A percentile compares a stretch with the other conserved stretches of the same genome.
phyloP scores from a whole-genome alignment of 345 rosid genomes.

The Citrus trifoliata region DNA sequence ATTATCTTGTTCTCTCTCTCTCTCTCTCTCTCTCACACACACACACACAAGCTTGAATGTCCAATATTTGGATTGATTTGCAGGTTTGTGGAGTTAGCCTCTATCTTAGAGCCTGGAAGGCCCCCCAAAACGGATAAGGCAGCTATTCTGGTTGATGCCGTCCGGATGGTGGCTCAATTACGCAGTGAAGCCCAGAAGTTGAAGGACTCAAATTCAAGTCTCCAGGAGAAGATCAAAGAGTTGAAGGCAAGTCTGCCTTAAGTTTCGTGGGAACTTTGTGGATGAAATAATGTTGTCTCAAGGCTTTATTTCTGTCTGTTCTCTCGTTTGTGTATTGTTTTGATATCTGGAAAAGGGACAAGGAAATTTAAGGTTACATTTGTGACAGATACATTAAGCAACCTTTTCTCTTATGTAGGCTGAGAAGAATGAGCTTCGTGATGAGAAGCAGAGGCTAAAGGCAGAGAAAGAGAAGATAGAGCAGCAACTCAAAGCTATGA shows the following conservation, averaged over 20 bases:
- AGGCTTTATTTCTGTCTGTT: neutral
- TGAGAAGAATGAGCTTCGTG: slow-evolving; percentile 85
- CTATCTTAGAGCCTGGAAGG: slow-evolving; percentile 82
- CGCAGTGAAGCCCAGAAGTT: slow-evolving; percentile 71
- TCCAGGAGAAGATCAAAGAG: slow-evolving; percentile 80
- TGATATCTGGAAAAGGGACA: neutral
- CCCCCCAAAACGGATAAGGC: slow-evolving; percentile 94
- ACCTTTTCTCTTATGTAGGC: slow-evolving; percentile 32
- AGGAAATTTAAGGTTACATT: neutral
- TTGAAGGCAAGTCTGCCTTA: slow-evolving; percentile 45
- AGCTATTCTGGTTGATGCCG: slow-evolving; percentile 77
- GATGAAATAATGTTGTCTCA: neutral
- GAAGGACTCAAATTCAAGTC: slow-evolving; percentile 84
- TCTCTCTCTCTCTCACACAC: neutral
- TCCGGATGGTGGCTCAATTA: slow-evolving; percentile 77
- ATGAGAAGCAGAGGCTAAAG: slow-evolving; percentile 65
- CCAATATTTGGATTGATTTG: slow-evolving; percentile 14
- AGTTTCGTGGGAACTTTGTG: neutral
- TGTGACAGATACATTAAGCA: neutral
- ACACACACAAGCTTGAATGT: neutral
- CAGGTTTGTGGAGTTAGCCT: slow-evolving; percentile 87
- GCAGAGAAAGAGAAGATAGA: slow-evolving; percentile 69
- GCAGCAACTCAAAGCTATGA: slow-evolving; percentile 61
- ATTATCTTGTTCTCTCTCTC: slow-evolving; percentile 18
- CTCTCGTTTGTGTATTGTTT: neutral